Base-by-base conservation (phyloP, 2,329 filamentous ascomycete species). In the Thelonectria rubi region DNA sequence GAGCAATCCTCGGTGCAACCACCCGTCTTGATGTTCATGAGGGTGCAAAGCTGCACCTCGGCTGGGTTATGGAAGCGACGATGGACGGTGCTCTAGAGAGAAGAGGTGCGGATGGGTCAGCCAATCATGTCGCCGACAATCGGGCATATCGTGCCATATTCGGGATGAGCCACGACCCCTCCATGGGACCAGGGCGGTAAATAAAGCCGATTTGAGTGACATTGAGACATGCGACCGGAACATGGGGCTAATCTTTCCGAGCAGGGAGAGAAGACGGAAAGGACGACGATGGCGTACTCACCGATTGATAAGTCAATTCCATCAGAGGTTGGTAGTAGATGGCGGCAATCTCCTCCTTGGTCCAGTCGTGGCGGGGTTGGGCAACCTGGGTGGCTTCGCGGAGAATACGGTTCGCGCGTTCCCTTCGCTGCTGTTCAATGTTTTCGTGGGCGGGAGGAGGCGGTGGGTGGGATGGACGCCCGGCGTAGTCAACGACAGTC, bases 11-110 rank as follows among this genome's bases (percentile, higher is more conserved):
- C 93, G 69, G 88, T 93, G 79, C 93, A 97, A 49, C 93, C 93
- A 56, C 93, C 93, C 9, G 92, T 96, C 76, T 97, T 97, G 82
- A 97, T 97, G 82, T 96, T 97, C 91, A 97, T 96, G 60, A 97
- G 83, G 0, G 93, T 97, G 81, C 93, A 97, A 78, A 97, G 90
- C 78, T 97, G 93, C 65, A 97, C 92, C 26, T 92, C 89, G 48
- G 88, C 84, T 7, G 93, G 91, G 73, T 91, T 86, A 79, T 97
- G 93, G 81, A 96, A 96, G 70, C 90, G 89, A 47, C 92, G 89
- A 78, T 97, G 93, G 59, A 97, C 81, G 37, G 84, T 86, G 67
- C 87, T 88, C 92, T 95, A 67, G 32, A 72, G n/a, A n/a, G 45
- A 47, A 37, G 48, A 40, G 20, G 9, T 46, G 37, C 46, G 39